Conservation (phyloP, 2,329 filamentous ascomycete genomes). For the Microcyclospora pomicola region DNA sequence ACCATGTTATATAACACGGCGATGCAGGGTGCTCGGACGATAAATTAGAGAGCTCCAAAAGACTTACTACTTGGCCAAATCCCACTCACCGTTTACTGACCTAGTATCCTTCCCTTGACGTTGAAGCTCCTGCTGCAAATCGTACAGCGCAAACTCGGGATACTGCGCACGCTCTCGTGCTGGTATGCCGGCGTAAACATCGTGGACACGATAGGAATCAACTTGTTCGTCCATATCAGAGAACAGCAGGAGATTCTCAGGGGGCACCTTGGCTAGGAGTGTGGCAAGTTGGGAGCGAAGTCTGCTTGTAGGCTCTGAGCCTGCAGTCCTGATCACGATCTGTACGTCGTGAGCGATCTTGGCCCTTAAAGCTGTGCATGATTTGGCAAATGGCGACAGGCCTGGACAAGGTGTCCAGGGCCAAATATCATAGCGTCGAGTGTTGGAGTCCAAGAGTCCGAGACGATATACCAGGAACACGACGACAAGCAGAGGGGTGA, state of each 20-base stretch:
- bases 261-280: not conserved
- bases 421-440: not conserved
- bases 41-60: not conserved
- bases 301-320: slow-evolving; percentile 1
- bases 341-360: not conserved
- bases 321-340: slow-evolving; percentile 1
- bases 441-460: too few relatives aligned
- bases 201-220: too few relatives aligned
- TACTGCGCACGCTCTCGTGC: too few relatives aligned
- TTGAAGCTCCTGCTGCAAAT: not conserved
- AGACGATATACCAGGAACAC: too few relatives aligned
- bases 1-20: too few relatives aligned
- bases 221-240: too few relatives aligned
- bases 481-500: too few relatives aligned
- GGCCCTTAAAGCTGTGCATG: not conserved
- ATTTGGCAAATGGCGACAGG: not conserved
- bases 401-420: not conserved
- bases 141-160: not conserved
- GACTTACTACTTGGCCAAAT: slow-evolving; percentile 39
- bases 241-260: not conserved
- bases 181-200: too few relatives aligned
- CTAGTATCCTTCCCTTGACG: not conserved
- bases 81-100: slow-evolving; percentile 26
- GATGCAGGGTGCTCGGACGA: too few relatives aligned
- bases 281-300: not conserved